Percentiles rank a stretch among this genome's conserved stretches.
Conservation (phyloP, 192 early-diverging fungal genomes). For the Coemansia sp. region DNA sequence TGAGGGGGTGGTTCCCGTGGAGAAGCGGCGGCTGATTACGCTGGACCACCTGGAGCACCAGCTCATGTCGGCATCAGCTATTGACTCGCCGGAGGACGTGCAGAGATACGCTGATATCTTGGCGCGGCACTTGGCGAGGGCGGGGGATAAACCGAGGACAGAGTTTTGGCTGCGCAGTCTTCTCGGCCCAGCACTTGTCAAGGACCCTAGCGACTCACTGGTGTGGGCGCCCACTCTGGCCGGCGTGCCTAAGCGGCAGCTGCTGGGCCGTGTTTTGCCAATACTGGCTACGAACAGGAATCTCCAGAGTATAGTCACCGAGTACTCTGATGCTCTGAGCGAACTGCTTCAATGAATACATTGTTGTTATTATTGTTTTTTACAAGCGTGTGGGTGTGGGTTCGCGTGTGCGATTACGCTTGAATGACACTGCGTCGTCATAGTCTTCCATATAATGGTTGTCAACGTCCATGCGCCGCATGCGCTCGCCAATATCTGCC, state of each 20-base stretch:
- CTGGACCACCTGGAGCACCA: constrained; percentile 55
- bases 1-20: neutral
- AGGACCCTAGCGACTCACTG: neutral
- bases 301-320: constrained; percentile 63
- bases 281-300: constrained; percentile 69
- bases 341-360: neutral
- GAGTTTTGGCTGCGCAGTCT: constrained; percentile 36
- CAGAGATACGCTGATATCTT: constrained; percentile 23
- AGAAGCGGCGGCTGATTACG: constrained; percentile 23
- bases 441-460: neutral
- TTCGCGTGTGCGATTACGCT: constrained; percentile 46
- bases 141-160: constrained; percentile 12
- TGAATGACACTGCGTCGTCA: constrained; percentile 24
- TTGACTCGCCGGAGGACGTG: constrained; percentile 27
- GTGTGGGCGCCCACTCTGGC: constrained; percentile 21
- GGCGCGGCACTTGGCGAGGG: constrained; percentile 18
- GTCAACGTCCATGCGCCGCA: constrained; percentile 40
- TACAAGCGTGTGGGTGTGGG: constrained; percentile 33
- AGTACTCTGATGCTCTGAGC: constrained; percentile 50
- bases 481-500: constrained; percentile 44
- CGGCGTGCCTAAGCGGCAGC: constrained; percentile 64
- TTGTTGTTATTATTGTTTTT: neutral
- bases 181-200: constrained; percentile 41
- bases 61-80: constrained; percentile 16
- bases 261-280: constrained; percentile 67